Evolutionary conservation across 129 eudicot species (phyloP), one percentile per base, ranked within the genome.

Genomic region (Lactuca sativa): DNA sequence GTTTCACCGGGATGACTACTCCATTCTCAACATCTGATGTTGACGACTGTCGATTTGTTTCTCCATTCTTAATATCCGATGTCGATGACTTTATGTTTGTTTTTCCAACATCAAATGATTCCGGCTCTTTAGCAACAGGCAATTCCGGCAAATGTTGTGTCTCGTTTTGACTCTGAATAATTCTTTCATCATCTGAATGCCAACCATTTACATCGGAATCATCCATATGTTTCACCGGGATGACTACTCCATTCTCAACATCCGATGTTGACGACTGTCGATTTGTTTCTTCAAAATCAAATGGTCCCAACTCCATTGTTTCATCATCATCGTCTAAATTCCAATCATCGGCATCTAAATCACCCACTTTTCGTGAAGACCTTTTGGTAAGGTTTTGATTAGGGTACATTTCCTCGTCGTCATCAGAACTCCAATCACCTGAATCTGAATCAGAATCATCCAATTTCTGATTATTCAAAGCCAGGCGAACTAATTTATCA

Each of bases 351-450:
- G 38, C 56, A 62, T 17, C 56, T 5, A 6, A 63, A 64, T 12
- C 72, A 56, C 31, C 71, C 40, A 38, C 65, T 15, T 56, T 48
- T 55, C 30, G 40, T n/a, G 59, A 55, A 52, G 65, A 60, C 6
- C 7, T 59, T 31, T 76, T 62, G 5, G 11, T 14, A 48, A 30
- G 47, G 12, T n/a, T 32, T 11, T 4, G 9, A 43, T 66, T 31
- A 3, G 5, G 53, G 40, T 49, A 52, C 21, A 12, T 60, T 52
- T 69, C 80, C 13, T 76, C 75, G 2, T 69, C 64, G 2, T 69
- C 64, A 68, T 76, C 75, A 18, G 75, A 60, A 40, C 70, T 61
- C 80, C 80, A 76, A 11, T 59, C 80, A 30, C 70, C 74, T 59
- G 80, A 67, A 67, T 76, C 80, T 0, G 69, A 68, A 49, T 65